Conservation (phyloP, 208 protist genomes). For the Trypanosoma scelopori region DNA sequence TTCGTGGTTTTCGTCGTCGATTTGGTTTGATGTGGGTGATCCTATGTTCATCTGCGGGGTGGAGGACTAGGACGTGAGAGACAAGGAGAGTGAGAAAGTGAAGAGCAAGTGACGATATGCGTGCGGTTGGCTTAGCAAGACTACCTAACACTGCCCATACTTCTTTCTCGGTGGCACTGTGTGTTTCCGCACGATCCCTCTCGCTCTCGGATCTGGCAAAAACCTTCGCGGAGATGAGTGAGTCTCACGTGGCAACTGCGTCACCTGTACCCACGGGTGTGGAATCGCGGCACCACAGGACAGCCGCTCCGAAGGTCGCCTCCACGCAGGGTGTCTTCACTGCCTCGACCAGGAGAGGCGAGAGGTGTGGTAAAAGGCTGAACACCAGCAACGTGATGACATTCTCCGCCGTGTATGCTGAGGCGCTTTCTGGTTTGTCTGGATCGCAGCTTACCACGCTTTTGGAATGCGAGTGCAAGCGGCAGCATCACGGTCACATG, state of each 20-base stretch:
- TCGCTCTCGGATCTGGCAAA: slow-evolving; percentile 48
- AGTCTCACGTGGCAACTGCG: neutral
- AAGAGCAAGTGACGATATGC: neutral
- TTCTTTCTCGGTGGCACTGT: neutral
- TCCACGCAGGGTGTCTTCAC: too few relatives aligned
- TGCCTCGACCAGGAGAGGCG: neutral
- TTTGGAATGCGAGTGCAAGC: slow-evolving; percentile 32
- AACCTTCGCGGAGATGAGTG: slow-evolving; percentile 42
- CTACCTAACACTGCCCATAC: neutral
- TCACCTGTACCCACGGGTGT: too few relatives aligned
- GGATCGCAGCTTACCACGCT: slow-evolving; percentile 31
- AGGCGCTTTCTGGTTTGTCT: slow-evolving; percentile 23
- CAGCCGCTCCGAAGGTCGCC: neutral
- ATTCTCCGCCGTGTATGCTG: slow-evolving; percentile 40
- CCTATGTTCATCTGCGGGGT: too few relatives aligned
- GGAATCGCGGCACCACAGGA: neutral
- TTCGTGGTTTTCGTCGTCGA: too few relatives aligned
- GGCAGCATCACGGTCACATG: slow-evolving; percentile 41
- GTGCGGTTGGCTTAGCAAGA: neutral
- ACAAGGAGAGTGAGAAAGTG: neutral
- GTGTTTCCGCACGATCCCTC: slow-evolving; percentile 11
- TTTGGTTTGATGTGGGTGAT: too few relatives aligned
- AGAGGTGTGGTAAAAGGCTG: neutral
- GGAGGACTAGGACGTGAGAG: neutral
- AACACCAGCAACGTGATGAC: slow-evolving; percentile 12